Evolutionary conservation across 2,329 filamentous ascomycete genomes (phyloP).

Genomic region (Aspergillus persii): DNA sequence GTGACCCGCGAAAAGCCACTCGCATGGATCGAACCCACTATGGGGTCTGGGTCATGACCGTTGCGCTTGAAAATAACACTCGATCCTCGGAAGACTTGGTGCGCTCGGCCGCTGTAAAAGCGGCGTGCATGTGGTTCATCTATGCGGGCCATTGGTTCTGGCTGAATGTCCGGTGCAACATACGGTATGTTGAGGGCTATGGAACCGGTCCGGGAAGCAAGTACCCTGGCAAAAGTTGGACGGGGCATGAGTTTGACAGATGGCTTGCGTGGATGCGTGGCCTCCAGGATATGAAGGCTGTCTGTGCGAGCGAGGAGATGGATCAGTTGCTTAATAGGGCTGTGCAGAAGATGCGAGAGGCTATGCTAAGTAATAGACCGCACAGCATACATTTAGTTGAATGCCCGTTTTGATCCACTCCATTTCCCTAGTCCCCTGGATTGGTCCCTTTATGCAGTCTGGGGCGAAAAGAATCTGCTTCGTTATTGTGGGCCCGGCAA

Average conservation of each 20-base stretch:
- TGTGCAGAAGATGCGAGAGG: not conserved
- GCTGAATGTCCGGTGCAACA: slow-evolving; percentile 12
- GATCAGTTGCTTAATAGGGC: slow-evolving; percentile 9
- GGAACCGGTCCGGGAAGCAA: not conserved
- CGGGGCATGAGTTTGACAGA: not conserved
- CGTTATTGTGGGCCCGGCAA: too few relatives aligned
- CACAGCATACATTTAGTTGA: too few relatives aligned
- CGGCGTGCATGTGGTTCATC: slow-evolving; percentile 17
- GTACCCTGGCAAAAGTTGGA: not conserved
- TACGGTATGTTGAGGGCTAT: not conserved
- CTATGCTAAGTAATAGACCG: too few relatives aligned
- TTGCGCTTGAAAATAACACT: not conserved
- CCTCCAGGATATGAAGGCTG: not conserved
- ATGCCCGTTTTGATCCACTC: too few relatives aligned
- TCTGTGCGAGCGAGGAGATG: slow-evolving; percentile 1
- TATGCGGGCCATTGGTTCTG: slow-evolving; percentile 11
- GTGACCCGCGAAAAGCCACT: not conserved
- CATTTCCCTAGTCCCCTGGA: too few relatives aligned
- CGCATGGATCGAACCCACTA: not conserved
- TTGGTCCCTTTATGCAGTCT: too few relatives aligned
- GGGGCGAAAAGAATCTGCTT: too few relatives aligned
- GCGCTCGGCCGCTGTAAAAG: slow-evolving; percentile 12
- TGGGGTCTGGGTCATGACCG: not conserved
- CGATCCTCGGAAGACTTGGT: not conserved
- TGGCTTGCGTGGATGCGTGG: not conserved